Percentiles rank a stretch among this genome's conserved stretches.
Conservation (phyloP, 2,329 filamentous ascomycete genomes). For the Zasmidium citrigriseum region DNA sequence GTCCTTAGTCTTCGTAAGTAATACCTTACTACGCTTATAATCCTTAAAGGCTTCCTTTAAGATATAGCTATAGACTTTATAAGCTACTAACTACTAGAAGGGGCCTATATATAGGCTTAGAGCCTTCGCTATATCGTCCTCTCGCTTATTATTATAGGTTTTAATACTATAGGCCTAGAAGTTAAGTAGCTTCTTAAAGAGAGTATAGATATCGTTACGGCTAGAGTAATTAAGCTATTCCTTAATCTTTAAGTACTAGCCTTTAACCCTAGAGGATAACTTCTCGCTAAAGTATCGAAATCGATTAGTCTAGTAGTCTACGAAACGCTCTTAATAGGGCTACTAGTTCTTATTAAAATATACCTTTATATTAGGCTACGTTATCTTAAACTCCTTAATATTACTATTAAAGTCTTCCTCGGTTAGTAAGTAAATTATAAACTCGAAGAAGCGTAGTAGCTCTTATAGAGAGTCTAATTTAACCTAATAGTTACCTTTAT, state of each 20-base stretch:
- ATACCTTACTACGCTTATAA: background rate
- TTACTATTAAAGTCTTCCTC: background rate
- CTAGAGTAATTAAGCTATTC: background rate
- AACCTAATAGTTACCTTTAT: background rate
- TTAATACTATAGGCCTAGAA: background rate
- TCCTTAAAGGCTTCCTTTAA: background rate
- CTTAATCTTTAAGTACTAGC: background rate
- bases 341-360: background rate
- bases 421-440: background rate
- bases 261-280: background rate
- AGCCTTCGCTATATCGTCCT: background rate
- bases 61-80: background rate
- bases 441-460: background rate
- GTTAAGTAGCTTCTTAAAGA: background rate
- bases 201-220: background rate
- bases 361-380: background rate
- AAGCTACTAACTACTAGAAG: background rate
- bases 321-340: background rate
- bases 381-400: background rate
- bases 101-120: background rate
- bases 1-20: background rate
- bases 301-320: background rate
- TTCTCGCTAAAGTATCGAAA: background rate
- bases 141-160: background rate
- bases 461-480: background rate